These are phyloP conservation scores for Ascoidea tarda DNA, from an alignment of 805 yeast genomes.

Conservation along the genomic window DNA sequence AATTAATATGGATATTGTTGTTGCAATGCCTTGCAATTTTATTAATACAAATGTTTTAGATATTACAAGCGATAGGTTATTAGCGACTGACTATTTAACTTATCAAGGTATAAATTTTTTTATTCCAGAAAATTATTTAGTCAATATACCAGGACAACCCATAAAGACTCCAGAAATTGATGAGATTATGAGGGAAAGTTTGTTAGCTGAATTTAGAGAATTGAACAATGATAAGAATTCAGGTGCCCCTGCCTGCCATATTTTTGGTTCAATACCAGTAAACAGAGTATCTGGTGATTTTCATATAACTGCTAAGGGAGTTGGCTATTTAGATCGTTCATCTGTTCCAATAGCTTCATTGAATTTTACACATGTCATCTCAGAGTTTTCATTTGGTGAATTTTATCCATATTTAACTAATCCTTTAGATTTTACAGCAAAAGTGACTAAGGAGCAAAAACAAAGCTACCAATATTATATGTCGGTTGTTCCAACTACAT, in stretches of 20 bases:
- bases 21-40: conserved; percentile 73
- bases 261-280: conserved; percentile 72
- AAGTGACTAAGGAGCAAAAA: conserved; percentile 31
- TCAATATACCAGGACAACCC: conserved; percentile 29
- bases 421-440: conserved; percentile 72
- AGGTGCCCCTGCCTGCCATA: conserved; percentile 71
- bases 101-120: conserved; percentile 50
- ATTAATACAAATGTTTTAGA: conserved; percentile 70
- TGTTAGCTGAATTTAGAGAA: conserved; percentile 49
- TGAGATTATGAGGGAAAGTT: conserved; percentile 47
- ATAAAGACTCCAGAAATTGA: conserved; percentile 50
- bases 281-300: conserved; percentile 79
- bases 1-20: conserved; percentile 66
- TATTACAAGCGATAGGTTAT: conserved; percentile 56
- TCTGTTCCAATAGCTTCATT: conserved; percentile 33
- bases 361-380: conserved; percentile 74
- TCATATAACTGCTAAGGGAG: conserved; percentile 69
- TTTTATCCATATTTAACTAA: conserved; percentile 77
- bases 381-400: conserved; percentile 83
- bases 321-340: conserved; percentile 40
- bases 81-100: conserved; percentile 65
- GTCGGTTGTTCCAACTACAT: conserved; percentile 75
- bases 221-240: conserved; percentile 24
- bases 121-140: conserved; percentile 33
- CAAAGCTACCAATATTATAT: conserved; percentile 52